A percentile compares a stretch with the other conserved stretches of the same genome.
Conservation (phyloP, 169 alveolate genomes). For the Ophryocystis elektroscirrha region DNA sequence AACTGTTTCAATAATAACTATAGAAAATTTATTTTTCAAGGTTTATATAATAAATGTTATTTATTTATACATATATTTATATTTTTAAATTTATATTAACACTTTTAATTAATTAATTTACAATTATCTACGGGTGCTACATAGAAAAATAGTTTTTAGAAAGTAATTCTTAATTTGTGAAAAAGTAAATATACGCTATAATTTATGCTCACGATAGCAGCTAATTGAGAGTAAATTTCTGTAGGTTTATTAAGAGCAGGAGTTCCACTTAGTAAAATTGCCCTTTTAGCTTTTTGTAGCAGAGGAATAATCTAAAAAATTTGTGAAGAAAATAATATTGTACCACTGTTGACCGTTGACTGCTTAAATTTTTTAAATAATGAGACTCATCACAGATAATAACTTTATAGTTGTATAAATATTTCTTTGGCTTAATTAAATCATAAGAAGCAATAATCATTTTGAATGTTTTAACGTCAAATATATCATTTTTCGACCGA, state of each 20-base stretch:
- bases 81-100: too few relatives aligned
- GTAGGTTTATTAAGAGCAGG: slow-evolving; percentile 75
- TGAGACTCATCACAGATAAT: slow-evolving; percentile 89
- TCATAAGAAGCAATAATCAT: slow-evolving; percentile 48
- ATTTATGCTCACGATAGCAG: slow-evolving; percentile 34
- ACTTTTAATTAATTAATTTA: too few relatives aligned
- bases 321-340: neutral
- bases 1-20: too few relatives aligned
- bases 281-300: slow-evolving; percentile 54
- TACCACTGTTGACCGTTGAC: slow-evolving; percentile 59
- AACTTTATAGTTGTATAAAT: slow-evolving; percentile 21
- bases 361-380: slow-evolving; percentile 61
- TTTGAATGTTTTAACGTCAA: slow-evolving; percentile 11
- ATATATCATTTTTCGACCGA: too few relatives aligned
- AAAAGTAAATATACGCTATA: too few relatives aligned
- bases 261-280: slow-evolving; percentile 71
- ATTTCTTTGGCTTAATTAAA: slow-evolving; percentile 30
- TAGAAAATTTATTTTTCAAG: too few relatives aligned
- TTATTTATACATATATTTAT: too few relatives aligned
- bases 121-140: too few relatives aligned
- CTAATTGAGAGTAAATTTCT: slow-evolving; percentile 63
- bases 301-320: slow-evolving; percentile 47
- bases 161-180: neutral
- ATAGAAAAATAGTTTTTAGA: neutral
- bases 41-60: too few relatives aligned